A percentile compares a stretch with the other conserved stretches of the same genome.
Evolutionary conservation across 2,329 filamentous ascomycete genomes (phyloP).

Genomic region (Aureobasidium melanogenum): DNA sequence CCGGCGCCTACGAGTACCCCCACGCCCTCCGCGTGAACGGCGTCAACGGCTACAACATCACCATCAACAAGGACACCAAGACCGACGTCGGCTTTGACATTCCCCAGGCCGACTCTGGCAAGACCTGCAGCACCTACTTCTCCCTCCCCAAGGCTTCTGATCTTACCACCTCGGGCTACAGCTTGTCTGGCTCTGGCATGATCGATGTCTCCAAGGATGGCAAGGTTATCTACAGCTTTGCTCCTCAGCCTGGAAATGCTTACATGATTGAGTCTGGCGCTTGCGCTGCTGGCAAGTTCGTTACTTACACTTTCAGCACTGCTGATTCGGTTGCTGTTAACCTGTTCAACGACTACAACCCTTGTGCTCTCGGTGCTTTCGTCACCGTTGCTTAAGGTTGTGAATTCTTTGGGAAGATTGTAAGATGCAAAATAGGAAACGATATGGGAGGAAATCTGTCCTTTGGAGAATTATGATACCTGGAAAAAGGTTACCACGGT

Average conservation of each 20-base stretch:
- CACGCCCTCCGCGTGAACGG: conserved; percentile 11
- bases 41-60: conserved; percentile 10
- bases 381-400: neutral
- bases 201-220: conserved; percentile 1
- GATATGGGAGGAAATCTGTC: neutral
- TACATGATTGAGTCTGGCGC: neutral
- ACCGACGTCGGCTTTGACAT: conserved; percentile 10
- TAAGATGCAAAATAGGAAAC: neutral
- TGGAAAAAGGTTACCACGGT: neutral
- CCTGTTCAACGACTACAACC: conserved; percentile 6
- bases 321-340: neutral
- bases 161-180: neutral
- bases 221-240: neutral
- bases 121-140: conserved; percentile 12
- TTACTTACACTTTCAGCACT: conserved; percentile 4
- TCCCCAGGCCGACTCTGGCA: conserved; percentile 3
- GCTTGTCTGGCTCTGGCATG: neutral
- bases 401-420: too few species aligned
- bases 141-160: neutral
- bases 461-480: neutral
- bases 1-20: conserved; percentile 7
- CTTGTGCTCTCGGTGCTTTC: conserved; percentile 6
- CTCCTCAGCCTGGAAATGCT: neutral
- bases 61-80: neutral
- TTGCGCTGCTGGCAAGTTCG: conserved; percentile 1